phyloP scores from a whole-genome alignment of 1,284 basidiomycete species.

The Cryptococcus sp. region DNA sequence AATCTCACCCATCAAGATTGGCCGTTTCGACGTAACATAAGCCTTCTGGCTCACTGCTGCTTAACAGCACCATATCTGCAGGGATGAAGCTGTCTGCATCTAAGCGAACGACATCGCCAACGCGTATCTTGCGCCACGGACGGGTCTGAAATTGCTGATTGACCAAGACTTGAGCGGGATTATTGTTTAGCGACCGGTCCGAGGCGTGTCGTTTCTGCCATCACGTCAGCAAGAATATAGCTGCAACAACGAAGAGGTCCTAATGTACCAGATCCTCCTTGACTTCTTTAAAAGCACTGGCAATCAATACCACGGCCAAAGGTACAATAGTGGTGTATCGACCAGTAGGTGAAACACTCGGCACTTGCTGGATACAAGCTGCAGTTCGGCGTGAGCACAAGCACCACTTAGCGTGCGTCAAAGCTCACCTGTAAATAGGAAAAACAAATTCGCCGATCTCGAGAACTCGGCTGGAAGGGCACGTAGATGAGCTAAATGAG shows the following conservation, averaged over 20 bases:
- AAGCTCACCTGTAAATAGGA: slow-evolving; percentile 77
- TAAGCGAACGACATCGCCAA: slow-evolving; percentile 89
- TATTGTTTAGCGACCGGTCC: slow-evolving; percentile 87
- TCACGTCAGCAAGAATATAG: neutral
- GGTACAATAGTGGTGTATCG: slow-evolving; percentile 94
- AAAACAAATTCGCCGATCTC: slow-evolving; percentile 99
- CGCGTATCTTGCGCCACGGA: slow-evolving; percentile 85
- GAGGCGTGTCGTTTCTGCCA: slow-evolving; percentile 85
- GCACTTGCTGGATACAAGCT: slow-evolving; percentile 97
- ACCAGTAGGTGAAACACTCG: slow-evolving; percentile 95
- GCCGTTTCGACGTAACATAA: slow-evolving; percentile 97
- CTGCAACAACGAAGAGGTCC: slow-evolving; percentile 17
- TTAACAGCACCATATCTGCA: slow-evolving; percentile 85
- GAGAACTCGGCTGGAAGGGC: slow-evolving; percentile 39
- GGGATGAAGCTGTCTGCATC: slow-evolving; percentile 95
- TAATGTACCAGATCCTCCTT: slow-evolving; percentile 81
- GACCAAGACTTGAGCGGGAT: slow-evolving; percentile 73
- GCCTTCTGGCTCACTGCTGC: slow-evolving; percentile 93
- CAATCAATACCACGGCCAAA: slow-evolving; percentile 83
- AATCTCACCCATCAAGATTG: slow-evolving; percentile 86
- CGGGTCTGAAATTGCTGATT: slow-evolving; percentile 68
- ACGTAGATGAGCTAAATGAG: slow-evolving; percentile 3
- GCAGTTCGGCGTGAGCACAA: neutral
- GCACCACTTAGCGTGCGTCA: neutral
- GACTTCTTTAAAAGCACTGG: slow-evolving; percentile 94